phyloP scores from a whole-genome alignment of 2,329 filamentous ascomycete species.

The Fusarium sp. region DNA sequence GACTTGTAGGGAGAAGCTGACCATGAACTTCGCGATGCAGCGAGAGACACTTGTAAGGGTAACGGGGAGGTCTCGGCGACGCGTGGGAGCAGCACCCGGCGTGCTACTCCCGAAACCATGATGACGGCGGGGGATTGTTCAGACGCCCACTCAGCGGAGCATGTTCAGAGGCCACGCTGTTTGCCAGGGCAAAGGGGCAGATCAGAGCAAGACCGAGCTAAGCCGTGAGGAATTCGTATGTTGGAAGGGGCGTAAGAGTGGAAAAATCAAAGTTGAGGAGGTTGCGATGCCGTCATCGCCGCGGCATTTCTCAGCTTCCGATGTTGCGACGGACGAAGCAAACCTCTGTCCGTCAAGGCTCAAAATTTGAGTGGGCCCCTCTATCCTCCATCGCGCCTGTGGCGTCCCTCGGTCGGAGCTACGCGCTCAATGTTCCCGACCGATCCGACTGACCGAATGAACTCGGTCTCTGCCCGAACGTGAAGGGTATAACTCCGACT shows the following conservation, averaged over 20 bases:
- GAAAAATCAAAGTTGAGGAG: slow-evolving; percentile 38
- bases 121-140: slow-evolving; percentile 46
- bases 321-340: slow-evolving; percentile 39
- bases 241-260: slow-evolving; percentile 20
- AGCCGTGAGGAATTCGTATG: slow-evolving; percentile 10
- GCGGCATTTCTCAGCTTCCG: slow-evolving; percentile 49
- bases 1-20: slow-evolving; percentile 29
- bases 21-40: slow-evolving; percentile 38
- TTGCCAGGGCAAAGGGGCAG: slow-evolving; percentile 13
- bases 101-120: slow-evolving; percentile 64
- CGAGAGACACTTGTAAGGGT: slow-evolving; percentile 39
- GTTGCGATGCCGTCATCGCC: slow-evolving; percentile 50
- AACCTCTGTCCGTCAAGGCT: slow-evolving; percentile 10
- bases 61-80: slow-evolving; percentile 50
- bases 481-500: slow-evolving; percentile 7
- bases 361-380: slow-evolving; percentile 41
- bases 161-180: slow-evolving; percentile 45
- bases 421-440: slow-evolving; percentile 23
- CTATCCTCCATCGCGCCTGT: slow-evolving; percentile 19
- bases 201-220: slow-evolving; percentile 6
- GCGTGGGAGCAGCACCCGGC: slow-evolving; percentile 62
- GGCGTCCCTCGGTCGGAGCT: slow-evolving; percentile 40
- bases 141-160: slow-evolving; percentile 41
- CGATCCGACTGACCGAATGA: slow-evolving; percentile 34
- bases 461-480: slow-evolving; percentile 25